These are phyloP conservation scores for Rhynchosporium graminicola DNA, from an alignment of 2,329 filamentous ascomycete genomes.

Conservation along the genomic window DNA sequence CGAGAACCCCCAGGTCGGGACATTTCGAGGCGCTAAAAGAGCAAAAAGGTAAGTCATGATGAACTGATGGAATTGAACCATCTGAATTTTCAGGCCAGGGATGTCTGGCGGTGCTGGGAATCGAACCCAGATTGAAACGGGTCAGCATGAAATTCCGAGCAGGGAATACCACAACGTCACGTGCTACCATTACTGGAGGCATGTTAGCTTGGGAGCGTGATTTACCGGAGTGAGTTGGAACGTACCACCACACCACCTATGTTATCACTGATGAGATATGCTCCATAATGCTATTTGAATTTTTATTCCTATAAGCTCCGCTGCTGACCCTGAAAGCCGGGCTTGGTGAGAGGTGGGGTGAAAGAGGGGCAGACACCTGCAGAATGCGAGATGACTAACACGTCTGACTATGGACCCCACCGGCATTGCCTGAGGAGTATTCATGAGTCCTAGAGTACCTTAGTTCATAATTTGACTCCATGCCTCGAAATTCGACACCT, in stretches of 20 bases:
- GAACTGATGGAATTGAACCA: conserved; percentile 33
- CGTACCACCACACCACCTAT: conserved; percentile 30
- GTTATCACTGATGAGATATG: conserved; percentile 12
- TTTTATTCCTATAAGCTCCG: neutral
- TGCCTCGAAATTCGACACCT: too few species aligned
- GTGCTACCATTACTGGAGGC: conserved; percentile 38
- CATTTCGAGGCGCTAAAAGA: conserved; percentile 3
- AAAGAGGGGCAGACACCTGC: too few species aligned
- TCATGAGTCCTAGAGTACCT: too few species aligned
- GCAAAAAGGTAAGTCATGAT: conserved; percentile 30
- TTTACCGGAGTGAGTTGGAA: conserved; percentile 8
- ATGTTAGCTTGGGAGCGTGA: conserved; percentile 14
- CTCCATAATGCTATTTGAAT: neutral
- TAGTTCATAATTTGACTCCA: too few species aligned
- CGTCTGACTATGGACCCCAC: too few species aligned
- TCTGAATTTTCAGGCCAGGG: conserved; percentile 35
- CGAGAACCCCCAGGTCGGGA: too few species aligned
- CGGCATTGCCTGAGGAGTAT: too few species aligned
- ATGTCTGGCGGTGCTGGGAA: conserved; percentile 40
- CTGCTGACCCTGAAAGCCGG: neutral
- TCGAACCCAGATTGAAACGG: conserved; percentile 43
- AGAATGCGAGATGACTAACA: too few species aligned
- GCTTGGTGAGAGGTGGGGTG: neutral
- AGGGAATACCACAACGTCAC: conserved; percentile 38
- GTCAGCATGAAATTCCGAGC: conserved; percentile 27